Base-by-base conservation (phyloP, 495 filamentous ascomycete genomes). In the Xylaria acuta region DNA sequence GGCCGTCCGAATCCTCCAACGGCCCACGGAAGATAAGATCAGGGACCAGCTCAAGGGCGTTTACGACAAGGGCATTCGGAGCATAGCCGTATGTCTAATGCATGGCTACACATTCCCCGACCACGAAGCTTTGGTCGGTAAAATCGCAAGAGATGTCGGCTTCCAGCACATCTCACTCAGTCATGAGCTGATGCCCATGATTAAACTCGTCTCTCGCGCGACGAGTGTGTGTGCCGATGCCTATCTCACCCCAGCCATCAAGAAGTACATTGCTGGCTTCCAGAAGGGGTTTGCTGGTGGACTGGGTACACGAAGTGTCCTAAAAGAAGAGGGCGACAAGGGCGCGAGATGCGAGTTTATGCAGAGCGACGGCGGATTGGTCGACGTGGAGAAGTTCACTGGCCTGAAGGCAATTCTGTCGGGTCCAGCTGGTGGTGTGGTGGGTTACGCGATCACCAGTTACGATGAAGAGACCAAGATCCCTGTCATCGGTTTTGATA, bases 401-500 rank as follows among this genome's bases (percentile, higher is more conserved):
- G 93, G 93, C 0, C 82, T 94, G 18, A 86, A 89, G 60, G 92
- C 92, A 27, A 94, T 95, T 73, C 82, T 94, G 5, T 94, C 92
- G 4, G 93, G 93, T 0, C 93, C 93, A 0, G 93, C 93, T 9
- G 93, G 93, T 9, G 93, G 93, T 34, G 92, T 94, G 3, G 96
- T 98, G 3, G 96, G 96, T 11, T 99, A 98, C 79, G 95, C 96
- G 36, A 89, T 96, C 27, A 99, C 96, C 2, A 94, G 92, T 27
- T 97, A 94, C 81, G 96, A 98, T 77, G 86, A 92, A 2, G 85
- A 91, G 59, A 96, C 94, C 20, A 93, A 91, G 76, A 95, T 88
- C 2, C 95, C 95, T 0, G 92, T 98, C 12, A 97, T 98, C 77
- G 96, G 96, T 0, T 98, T 99, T 74, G 96, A 98, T 75, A 99